Evolutionary conservation across 495 filamentous ascomycete genomes (phyloP), one percentile per base, ranked within the genome.

Genomic region (Daldinia childiae): DNA sequence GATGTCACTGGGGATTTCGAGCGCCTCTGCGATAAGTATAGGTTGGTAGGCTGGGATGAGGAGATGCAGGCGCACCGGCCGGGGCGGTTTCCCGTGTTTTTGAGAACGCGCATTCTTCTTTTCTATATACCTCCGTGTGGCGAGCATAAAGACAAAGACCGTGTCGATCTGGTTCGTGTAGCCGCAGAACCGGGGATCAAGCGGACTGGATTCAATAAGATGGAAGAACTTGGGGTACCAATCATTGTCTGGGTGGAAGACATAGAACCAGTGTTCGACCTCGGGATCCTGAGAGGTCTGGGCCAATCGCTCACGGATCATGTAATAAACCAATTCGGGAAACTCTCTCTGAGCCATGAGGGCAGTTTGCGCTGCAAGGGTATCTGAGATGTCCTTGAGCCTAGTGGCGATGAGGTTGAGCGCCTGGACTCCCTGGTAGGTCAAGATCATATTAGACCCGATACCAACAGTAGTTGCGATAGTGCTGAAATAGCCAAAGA

Each of bases 141-240:
- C 55, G 2, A 58, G 32, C 55, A 58, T 58, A 15, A 58, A 58
- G 34, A 58, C 55, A 19, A 58, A 58, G 30, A 34, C 55, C 6
- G 55, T 58, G 30, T 58, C 55, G 19, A 58, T 58, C 30, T 58
- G 55, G 17, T 58, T 58, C 32, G 55, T 58, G 55, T 58, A 58
- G 29, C 55, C 55, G 34, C 55, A 58, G 34, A 58, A 58, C 17
- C 34, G 30, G 30, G 55, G 55, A 19, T 38, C 55, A 8, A 58
- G 30, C 11, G 55, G 55, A 17, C 41, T 38, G 32, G 30, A 26
- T 8, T 58, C 55, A 8, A 58, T 34, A 26, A 58, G 30, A 21
- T 58, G 55, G 34, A 38, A 58, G 55, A 58, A 58, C 55, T 38
- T 38, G 6, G 55, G 55, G 12, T 58, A 58, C 55, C 55, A 58